Percentiles rank a stretch among this genome's conserved stretches.
These are phyloP conservation scores for Pseudogymnoascus sp. DNA, from an alignment of 2,329 filamentous ascomycete genomes.

Conservation along the genomic window DNA sequence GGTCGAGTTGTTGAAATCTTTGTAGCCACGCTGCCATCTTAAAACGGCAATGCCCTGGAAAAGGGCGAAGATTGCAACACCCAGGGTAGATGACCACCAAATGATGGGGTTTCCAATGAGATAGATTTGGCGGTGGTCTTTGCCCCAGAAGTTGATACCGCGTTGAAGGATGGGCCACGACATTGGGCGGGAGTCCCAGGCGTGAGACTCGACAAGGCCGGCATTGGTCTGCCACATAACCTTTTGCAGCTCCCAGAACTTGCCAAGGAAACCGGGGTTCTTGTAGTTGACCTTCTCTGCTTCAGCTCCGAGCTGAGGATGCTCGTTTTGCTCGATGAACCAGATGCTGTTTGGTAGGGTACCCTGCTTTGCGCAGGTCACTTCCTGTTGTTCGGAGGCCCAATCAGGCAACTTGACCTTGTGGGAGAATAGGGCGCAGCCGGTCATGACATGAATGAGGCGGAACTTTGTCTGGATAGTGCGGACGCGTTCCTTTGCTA, in stretches of 20 bases:
- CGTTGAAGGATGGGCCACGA: conserved; percentile 89
- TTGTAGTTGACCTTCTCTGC: conserved; percentile 95
- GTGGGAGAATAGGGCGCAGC: conserved; percentile 93
- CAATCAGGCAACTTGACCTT: conserved; percentile 98
- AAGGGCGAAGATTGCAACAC: conserved; percentile 64
- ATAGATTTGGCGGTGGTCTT: conserved; percentile 89
- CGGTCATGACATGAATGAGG: conserved; percentile 92
- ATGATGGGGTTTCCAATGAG: conserved; percentile 90
- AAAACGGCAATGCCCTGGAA: conserved; percentile 86
- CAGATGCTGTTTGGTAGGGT: conserved; percentile 94
- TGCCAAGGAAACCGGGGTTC: conserved; percentile 89
- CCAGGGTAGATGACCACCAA: conserved; percentile 82
- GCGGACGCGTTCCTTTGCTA: conserved; percentile 75
- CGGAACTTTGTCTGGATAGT: conserved; percentile 97
- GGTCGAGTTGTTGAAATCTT: conserved; percentile 69
- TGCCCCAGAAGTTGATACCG: conserved; percentile 99
- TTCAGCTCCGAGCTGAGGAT: conserved; percentile 63
- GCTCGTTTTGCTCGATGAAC: conserved; percentile 89
- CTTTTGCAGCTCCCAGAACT: conserved; percentile 94
- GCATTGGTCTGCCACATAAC: conserved; percentile 99
- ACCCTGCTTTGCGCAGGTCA: conserved; percentile 89
- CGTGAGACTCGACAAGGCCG: conserved; percentile 89
- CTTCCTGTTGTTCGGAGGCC: conserved; percentile 97
- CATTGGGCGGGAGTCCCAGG: conserved; percentile 91
- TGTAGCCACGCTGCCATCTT: conserved; percentile 88